These are phyloP conservation scores for Penicillium aurantiogriseum DNA, from an alignment of 2,329 filamentous ascomycete species.

Conservation along the genomic window DNA sequence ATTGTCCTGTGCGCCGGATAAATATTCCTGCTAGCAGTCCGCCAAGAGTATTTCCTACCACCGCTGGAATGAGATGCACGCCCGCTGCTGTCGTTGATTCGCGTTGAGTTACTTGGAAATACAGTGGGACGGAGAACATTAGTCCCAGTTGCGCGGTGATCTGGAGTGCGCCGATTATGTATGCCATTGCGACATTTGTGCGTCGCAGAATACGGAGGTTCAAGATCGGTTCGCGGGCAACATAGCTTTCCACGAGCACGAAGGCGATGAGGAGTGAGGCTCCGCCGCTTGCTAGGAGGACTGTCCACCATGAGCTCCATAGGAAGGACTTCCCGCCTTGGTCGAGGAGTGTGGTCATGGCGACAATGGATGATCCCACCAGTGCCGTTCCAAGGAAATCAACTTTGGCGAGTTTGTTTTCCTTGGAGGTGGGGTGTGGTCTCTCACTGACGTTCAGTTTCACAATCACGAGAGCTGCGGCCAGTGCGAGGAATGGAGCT, in stretches of 20 bases:
- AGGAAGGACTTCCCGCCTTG: constrained; percentile 47
- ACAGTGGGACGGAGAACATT: constrained; percentile 66
- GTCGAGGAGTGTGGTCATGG: constrained; percentile 49
- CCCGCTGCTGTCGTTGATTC: constrained; percentile 59
- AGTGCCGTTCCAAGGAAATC: constrained; percentile 59
- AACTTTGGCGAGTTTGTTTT: constrained; percentile 48
- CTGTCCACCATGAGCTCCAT: constrained; percentile 28
- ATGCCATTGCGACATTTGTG: constrained; percentile 32
- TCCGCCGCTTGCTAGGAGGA: constrained; percentile 16
- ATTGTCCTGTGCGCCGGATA: constrained; percentile 60
- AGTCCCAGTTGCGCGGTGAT: constrained; percentile 59
- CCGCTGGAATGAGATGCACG: constrained; percentile 64
- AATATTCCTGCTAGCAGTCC: constrained; percentile 59
- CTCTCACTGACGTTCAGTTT: constrained; percentile 37
- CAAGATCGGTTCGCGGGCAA: constrained; percentile 39
- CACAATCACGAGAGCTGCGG: constrained; percentile 43
- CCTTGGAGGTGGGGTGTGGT: not conserved
- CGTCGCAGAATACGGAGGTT: constrained; percentile 34
- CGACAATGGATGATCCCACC: constrained; percentile 45
- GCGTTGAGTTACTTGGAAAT: constrained; percentile 64
- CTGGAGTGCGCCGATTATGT: constrained; percentile 52
- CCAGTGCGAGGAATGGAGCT: constrained; percentile 26
- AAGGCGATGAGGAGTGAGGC: constrained; percentile 25
- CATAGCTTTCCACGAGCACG: constrained; percentile 31
- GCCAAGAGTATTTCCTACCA: constrained; percentile 64